Base-by-base conservation (phyloP, 2,329 filamentous ascomycete genomes). In the Arthrobotrys conoides region DNA sequence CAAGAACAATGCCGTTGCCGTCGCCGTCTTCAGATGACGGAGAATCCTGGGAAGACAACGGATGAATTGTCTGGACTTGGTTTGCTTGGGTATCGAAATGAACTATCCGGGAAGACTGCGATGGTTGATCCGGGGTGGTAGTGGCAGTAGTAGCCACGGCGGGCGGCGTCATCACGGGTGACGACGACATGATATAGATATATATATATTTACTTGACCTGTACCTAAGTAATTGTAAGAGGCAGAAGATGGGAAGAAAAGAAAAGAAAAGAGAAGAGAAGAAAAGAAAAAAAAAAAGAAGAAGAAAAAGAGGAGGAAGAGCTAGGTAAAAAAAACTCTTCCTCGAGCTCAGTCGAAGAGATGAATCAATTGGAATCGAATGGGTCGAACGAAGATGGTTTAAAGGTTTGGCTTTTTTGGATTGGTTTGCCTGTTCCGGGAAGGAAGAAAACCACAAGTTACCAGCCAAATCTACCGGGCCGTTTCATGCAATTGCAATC, bases 31-130 rank as follows among this genome's bases (percentile, higher is more conserved):
- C 55, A 9, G 59, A 66, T 53, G 48, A 57, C 30, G 48, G n/a
- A 38, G 75, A 63, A 5, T 41, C 53, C 16, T 55, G 36, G 30
- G 75, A 78, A 12, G 68, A 2, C 22, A 55, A 64, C 24, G 67
- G 61, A 20, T 55, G 41, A 57, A 73, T 59, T 38, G 69, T 48
- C 22, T 69, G 75, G 20, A 69, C 24, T 38, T 79, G 75, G 75
- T 79, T 79, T 14, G 68, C 70, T 63, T 73, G 65, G 46, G 75
- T 73, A 57, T 79, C 64, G 65, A 79, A 79, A 24, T 79, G 68
- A 30, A 79, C 75, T n/a, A 69, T 61, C 22, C 68, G 75, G 53
- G 24, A 55, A 27, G 59, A 22, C 48, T 3, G 20, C 20, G 48
- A 51, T 20, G 57, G 44, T 18, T 44, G 57, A 48, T 77, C 73